These are phyloP conservation scores for Ustilago hordei DNA, from an alignment of 1,284 basidiomycete genomes.

Conservation along the genomic window DNA sequence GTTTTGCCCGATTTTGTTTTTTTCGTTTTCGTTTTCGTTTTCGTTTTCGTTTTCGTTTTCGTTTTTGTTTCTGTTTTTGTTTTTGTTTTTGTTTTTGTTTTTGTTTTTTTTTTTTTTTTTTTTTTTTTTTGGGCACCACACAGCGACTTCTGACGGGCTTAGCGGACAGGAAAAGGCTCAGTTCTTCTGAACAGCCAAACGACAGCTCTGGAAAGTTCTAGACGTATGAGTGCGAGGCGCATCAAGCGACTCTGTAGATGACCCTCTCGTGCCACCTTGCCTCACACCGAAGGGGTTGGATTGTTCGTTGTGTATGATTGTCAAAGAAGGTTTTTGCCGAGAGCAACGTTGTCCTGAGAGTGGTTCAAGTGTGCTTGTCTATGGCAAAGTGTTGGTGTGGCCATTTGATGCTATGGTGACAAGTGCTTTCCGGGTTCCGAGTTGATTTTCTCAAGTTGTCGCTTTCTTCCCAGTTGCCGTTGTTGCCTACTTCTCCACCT, in stretches of 20 bases:
- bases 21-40: too few relatives aligned
- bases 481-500: conserved; percentile 5
- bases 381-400: neutral
- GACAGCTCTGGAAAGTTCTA: conserved; percentile 40
- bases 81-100: neutral
- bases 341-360: neutral
- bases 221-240: neutral
- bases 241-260: neutral
- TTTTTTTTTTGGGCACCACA: neutral
- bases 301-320: neutral
- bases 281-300: neutral
- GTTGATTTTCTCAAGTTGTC: conserved; percentile 15
- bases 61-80: too few relatives aligned
- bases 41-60: too few relatives aligned
- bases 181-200: neutral
- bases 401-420: neutral
- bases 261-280: neutral
- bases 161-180: conserved; percentile 11
- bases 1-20: conserved; percentile 31
- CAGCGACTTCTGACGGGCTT: conserved; percentile 9
- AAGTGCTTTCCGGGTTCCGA: conserved; percentile 33
- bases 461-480: conserved; percentile 20
- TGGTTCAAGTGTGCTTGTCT: neutral
- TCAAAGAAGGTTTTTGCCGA: too few relatives aligned
- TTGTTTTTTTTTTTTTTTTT: neutral